phyloP scores from a whole-genome alignment of 306 rosid genomes.

The Begonia loranthoides region DNA sequence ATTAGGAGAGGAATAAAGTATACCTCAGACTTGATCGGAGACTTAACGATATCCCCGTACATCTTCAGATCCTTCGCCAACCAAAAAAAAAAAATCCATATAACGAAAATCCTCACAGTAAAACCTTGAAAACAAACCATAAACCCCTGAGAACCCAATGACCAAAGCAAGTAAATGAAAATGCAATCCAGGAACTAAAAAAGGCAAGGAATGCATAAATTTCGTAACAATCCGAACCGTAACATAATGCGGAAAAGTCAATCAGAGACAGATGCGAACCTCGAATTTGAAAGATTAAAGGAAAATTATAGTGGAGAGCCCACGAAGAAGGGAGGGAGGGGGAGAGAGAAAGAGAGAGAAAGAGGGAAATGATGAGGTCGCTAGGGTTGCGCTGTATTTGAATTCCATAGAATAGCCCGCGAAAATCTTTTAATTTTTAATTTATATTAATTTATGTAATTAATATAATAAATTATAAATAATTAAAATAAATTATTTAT shows the following conservation, averaged over 20 bases:
- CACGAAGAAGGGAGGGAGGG: conserved; percentile 1
- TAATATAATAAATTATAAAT: no score
- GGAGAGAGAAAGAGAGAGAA: conserved; percentile 2
- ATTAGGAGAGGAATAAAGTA: no score
- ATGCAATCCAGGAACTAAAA: neutral
- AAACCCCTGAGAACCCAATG: no score
- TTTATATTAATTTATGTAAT: no score
- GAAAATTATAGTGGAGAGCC: conserved; percentile 1
- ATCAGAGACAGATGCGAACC: conserved; percentile 4
- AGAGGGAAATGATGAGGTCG: conserved; percentile 9
- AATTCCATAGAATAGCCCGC: conserved; percentile 62
- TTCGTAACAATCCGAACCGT: neutral
- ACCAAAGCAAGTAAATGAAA: neutral
- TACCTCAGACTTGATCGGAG: no score
- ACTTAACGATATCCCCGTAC: no score
- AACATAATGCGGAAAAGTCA: neutral
- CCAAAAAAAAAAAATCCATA: no score
- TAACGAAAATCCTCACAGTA: no score
- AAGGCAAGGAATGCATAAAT: neutral
- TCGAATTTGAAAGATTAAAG: neutral
- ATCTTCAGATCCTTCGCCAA: no score
- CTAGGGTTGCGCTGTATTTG: conserved; percentile 59
- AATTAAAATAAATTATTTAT: no score
- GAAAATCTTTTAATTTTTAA: no score
- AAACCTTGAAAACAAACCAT: no score